These are phyloP conservation scores for Cyclospora cayetanensis DNA, from an alignment of 169 alveolate genomes.

Conservation along the genomic window DNA sequence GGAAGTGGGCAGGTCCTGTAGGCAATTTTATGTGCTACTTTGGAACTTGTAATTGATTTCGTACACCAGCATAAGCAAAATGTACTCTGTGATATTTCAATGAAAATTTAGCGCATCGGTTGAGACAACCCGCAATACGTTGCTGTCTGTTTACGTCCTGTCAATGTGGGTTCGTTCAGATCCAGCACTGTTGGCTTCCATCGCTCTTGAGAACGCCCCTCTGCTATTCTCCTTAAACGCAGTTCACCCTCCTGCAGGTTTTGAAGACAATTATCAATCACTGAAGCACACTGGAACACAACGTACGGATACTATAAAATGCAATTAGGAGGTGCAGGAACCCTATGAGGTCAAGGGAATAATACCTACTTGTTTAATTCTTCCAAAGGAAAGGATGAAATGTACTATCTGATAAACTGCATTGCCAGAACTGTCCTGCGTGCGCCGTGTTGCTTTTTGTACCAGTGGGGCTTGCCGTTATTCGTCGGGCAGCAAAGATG, in stretches of 20 bases:
- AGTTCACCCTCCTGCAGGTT: background rate
- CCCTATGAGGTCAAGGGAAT: too few relatives aligned
- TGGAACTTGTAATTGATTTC: background rate
- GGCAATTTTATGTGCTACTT: background rate
- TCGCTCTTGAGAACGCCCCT: constrained; percentile 38
- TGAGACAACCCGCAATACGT: too few relatives aligned
- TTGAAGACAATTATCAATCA: background rate
- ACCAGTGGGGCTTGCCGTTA: constrained; percentile 37
- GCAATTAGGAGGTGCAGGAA: too few relatives aligned
- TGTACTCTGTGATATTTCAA: too few relatives aligned
- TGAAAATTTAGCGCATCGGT: too few relatives aligned
- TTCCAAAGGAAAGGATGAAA: too few relatives aligned
- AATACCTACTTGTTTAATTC: too few relatives aligned
- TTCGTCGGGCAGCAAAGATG: constrained; percentile 45
- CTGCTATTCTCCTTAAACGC: constrained; percentile 24
- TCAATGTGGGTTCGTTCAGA: background rate
- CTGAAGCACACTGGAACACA: constrained; percentile 14
- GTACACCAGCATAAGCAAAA: too few relatives aligned
- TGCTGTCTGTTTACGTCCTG: too few relatives aligned
- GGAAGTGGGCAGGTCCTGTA: background rate
- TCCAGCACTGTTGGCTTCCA: constrained; percentile 20
- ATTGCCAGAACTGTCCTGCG: too few relatives aligned
- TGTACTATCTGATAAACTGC: too few relatives aligned
- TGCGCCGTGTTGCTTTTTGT: too few relatives aligned
- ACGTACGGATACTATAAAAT: constrained; percentile 28